Evolutionary conservation across 768 basidiomycete species (phyloP).

Genomic region (Coprinopsis sp.): DNA sequence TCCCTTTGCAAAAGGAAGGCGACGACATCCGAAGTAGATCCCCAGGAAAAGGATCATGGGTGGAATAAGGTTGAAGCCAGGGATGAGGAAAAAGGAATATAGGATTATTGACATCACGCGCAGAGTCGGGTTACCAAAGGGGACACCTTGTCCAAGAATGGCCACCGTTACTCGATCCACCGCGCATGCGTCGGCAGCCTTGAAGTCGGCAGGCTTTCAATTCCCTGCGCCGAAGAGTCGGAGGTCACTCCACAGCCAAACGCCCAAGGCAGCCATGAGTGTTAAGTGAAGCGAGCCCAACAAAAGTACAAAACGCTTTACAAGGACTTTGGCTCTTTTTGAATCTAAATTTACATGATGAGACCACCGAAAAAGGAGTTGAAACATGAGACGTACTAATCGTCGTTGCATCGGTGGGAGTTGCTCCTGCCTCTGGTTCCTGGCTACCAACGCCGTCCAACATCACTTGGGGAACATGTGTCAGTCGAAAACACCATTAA

Average conservation of each 20-base stretch:
- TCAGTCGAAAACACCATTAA: too few species aligned
- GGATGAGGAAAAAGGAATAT: slow-evolving; percentile 1
- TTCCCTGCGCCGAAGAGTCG: slow-evolving; percentile 8
- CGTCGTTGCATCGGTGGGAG: too few species aligned
- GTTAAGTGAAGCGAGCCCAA: slow-evolving; percentile 10
- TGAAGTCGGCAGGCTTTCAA: neutral
- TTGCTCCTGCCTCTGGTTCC: too few species aligned
- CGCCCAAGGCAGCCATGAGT: slow-evolving; percentile 6
- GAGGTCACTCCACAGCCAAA: slow-evolving; percentile 13
- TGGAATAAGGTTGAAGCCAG: slow-evolving; percentile 4
- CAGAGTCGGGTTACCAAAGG: neutral
- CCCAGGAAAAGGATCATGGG: neutral
- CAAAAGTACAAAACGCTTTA: slow-evolving; percentile 2
- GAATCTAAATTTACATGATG: too few species aligned
- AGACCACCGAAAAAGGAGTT: too few species aligned
- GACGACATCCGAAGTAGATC: neutral
- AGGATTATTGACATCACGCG: slow-evolving; percentile 3
- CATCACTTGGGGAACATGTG: too few species aligned
- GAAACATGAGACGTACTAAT: too few species aligned
- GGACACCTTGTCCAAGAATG: neutral
- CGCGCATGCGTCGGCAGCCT: neutral
- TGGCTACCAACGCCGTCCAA: too few species aligned
- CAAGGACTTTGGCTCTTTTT: neutral
- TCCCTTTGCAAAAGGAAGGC: neutral
- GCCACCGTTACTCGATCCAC: neutral